phyloP scores from a whole-genome alignment of 177 flowering plant species.

The Vitis hybrid region DNA sequence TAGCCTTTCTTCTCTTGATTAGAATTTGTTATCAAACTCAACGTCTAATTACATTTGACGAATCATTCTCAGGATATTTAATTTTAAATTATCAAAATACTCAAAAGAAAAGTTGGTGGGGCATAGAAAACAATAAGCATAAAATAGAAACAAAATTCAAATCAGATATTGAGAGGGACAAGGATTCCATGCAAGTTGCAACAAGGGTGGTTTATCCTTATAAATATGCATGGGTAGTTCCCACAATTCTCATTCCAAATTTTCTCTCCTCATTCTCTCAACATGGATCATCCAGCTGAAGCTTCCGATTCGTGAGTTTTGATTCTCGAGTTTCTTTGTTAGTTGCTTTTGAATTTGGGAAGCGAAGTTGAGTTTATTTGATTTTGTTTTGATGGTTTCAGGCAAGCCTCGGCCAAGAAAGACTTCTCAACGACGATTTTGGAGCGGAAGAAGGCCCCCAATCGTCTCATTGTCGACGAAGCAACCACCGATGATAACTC shows the following conservation, averaged over 20 bases:
- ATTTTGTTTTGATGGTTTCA: constrained; percentile 10
- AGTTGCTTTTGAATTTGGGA: background rate
- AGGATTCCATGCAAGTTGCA: no score
- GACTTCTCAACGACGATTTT: constrained; percentile 39
- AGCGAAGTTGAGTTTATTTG: background rate
- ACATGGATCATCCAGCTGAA: constrained; percentile 37
- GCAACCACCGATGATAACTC: constrained; percentile 38
- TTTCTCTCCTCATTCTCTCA: background rate
- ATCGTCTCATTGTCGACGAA: constrained; percentile 38
- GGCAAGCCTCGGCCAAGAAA: constrained; percentile 30
- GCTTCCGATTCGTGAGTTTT: constrained; percentile 49
- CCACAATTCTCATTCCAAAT: background rate
- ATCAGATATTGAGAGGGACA: no score
- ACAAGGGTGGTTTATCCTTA: no score
- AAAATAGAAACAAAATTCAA: no score
- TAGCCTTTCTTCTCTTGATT: no score
- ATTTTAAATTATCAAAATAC: no score
- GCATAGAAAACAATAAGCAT: no score
- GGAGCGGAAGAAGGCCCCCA: constrained; percentile 38
- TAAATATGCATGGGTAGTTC: background rate
- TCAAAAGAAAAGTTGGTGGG: no score
- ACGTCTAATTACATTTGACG: no score
- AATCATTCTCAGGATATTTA: no score
- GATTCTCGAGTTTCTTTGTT: background rate
- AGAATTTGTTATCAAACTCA: no score